A percentile compares a stretch with the other conserved stretches of the same genome.
Conservation (phyloP, 176 grass and related monocot genomes). For the Rhipidocladum racemiflorum region DNA sequence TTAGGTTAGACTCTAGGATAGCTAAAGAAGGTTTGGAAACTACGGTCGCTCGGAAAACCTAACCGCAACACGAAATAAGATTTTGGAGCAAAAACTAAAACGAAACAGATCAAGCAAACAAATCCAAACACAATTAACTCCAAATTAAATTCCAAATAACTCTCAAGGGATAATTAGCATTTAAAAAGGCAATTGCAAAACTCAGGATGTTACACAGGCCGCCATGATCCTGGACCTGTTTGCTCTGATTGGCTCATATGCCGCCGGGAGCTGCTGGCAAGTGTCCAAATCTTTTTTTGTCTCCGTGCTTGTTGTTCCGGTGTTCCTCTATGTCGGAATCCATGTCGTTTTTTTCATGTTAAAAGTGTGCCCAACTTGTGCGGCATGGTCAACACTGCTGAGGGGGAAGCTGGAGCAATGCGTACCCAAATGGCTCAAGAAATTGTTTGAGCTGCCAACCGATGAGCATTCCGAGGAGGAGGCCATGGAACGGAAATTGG, state of each 20-base stretch:
- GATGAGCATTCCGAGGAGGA: not conserved
- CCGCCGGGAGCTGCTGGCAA: constrained; percentile 9
- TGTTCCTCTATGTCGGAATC: constrained; percentile 37
- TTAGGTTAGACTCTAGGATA: too few relatives aligned
- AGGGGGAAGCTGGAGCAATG: not conserved
- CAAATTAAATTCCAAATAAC: too few relatives aligned
- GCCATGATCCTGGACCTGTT: constrained; percentile 40
- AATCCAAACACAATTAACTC: too few relatives aligned
- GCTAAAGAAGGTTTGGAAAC: too few relatives aligned
- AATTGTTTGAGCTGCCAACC: not conserved
- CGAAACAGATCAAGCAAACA: too few relatives aligned
- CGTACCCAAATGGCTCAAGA: not conserved
- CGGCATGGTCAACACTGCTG: not conserved
- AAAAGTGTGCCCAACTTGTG: not conserved
- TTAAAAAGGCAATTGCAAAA: too few relatives aligned
- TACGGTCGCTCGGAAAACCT: too few relatives aligned
- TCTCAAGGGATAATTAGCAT: too few relatives aligned
- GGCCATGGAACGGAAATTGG: not conserved
- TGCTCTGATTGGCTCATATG: constrained; percentile 37
- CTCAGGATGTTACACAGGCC: too few relatives aligned
- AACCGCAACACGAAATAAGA: too few relatives aligned
- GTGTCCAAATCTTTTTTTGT: not conserved
- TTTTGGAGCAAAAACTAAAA: too few relatives aligned
- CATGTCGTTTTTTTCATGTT: constrained; percentile 34
- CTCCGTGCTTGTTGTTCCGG: constrained; percentile 3